Evolutionary conservation across 2,329 filamentous ascomycete genomes (phyloP).

Genomic region (Balansia obtecta): DNA sequence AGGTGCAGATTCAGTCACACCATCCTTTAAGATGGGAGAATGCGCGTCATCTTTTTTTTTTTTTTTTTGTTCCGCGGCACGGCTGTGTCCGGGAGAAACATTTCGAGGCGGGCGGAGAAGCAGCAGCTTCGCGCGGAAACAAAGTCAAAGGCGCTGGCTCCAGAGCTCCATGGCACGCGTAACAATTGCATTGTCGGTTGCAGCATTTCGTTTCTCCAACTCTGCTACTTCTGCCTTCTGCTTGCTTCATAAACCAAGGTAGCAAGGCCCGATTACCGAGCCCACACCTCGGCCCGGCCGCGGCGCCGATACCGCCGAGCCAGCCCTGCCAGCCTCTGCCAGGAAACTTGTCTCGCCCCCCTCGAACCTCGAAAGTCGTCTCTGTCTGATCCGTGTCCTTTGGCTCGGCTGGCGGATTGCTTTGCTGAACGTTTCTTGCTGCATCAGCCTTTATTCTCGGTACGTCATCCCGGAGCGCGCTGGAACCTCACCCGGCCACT

Average conservation of each 20-base stretch:
- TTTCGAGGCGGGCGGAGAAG: background rate
- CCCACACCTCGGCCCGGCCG: conserved; percentile 3
- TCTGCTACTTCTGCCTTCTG: too few species aligned
- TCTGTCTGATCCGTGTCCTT: background rate
- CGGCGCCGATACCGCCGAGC: conserved; percentile 3
- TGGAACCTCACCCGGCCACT: background rate
- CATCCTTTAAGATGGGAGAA: background rate
- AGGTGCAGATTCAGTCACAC: background rate
- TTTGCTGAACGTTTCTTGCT: background rate
- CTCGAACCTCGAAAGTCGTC: background rate
- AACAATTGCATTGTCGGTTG: background rate
- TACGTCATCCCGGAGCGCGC: conserved; percentile 3
- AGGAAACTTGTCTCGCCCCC: background rate
- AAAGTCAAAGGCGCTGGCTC: too few species aligned
- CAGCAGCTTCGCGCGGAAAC: too few species aligned
- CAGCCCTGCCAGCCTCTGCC: too few species aligned
- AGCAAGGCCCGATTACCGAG: conserved; percentile 2
- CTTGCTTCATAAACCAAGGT: background rate
- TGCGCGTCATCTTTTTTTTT: conserved; percentile 1
- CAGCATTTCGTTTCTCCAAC: background rate
- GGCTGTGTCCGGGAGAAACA: background rate
- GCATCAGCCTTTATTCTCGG: background rate
- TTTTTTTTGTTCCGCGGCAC: too few species aligned
- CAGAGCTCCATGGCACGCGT: too few species aligned
- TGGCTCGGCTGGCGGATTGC: background rate